phyloP scores from a whole-genome alignment of 345 rosid genomes.

The Raphanus sativus region DNA sequence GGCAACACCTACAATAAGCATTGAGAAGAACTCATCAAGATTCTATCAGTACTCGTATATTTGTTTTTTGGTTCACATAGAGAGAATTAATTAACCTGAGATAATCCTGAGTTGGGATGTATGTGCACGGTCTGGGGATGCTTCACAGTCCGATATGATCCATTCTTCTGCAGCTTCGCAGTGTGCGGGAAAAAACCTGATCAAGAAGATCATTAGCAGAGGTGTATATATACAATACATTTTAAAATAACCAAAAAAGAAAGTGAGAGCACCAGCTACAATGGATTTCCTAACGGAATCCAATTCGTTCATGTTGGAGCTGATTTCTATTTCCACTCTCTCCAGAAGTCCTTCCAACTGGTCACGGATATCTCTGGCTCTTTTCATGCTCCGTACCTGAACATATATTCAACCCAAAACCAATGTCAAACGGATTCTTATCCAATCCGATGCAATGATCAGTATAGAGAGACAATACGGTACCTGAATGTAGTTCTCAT shows the following conservation, averaged over 20 bases:
- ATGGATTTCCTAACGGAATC: conserved; percentile 79
- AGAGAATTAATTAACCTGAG: conserved; percentile 52
- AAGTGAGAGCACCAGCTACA: conserved; percentile 58
- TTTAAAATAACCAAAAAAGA: not conserved
- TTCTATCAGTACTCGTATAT: not conserved
- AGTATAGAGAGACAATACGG: conserved; percentile 7
- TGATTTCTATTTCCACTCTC: conserved; percentile 89
- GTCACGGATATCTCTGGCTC: conserved; percentile 92
- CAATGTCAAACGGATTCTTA: conserved; percentile 16
- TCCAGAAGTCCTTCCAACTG: conserved; percentile 94
- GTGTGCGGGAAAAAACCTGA: conserved; percentile 91
- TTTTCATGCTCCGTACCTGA: conserved; percentile 97
- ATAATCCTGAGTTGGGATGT: conserved; percentile 93
- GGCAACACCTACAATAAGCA: conserved; percentile 61
- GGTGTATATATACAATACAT: not conserved
- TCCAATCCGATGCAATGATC: not conserved
- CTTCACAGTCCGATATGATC: conserved; percentile 87
- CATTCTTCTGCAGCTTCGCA: conserved; percentile 86
- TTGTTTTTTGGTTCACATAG: not conserved
- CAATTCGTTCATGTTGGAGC: conserved; percentile 61
- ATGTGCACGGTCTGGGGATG: conserved; percentile 89
- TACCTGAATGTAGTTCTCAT: conserved; percentile 96
- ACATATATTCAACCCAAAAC: conserved; percentile 1
- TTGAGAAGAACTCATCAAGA: conserved; percentile 1
- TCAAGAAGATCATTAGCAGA: conserved; percentile 21